These are phyloP conservation scores for Rhynchosporium agropyri DNA, from an alignment of 2,329 filamentous ascomycete species.

Conservation along the genomic window DNA sequence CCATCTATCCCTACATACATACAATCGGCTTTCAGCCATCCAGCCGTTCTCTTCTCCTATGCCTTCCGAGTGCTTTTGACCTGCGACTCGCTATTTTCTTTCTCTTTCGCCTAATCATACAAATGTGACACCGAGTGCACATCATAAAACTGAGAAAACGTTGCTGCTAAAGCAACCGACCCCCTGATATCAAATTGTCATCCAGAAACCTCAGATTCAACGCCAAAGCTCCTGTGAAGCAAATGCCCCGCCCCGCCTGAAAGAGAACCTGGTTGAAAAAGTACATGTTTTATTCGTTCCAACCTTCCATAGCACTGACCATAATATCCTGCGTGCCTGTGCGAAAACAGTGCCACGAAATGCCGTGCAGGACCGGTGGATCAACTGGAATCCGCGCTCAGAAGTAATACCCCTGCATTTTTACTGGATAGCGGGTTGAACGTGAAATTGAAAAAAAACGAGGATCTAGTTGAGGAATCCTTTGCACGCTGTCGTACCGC, in stretches of 20 bases:
- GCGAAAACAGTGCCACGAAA: conserved; percentile 28
- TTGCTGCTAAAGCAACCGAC: conserved; percentile 31
- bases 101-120: conserved; percentile 1
- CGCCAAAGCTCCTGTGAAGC: conserved; percentile 2
- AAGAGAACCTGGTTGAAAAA: conserved; percentile 41
- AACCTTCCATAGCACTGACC: conserved; percentile 16
- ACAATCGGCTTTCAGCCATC: neutral
- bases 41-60: neutral
- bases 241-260: conserved; percentile 27
- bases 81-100: neutral
- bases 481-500: conserved; percentile 94
- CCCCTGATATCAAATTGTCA: neutral
- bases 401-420: conserved; percentile 15
- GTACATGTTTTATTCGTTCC: conserved; percentile 35
- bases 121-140: conserved; percentile 2
- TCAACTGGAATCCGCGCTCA: conserved; percentile 25
- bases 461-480: conserved; percentile 87
- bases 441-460: conserved; percentile 14
- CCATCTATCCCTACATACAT: neutral
- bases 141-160: neutral
- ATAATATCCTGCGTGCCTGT: conserved; percentile 30
- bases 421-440: conserved; percentile 3
- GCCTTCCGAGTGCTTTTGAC: too few species aligned
- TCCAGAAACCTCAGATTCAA: neutral
- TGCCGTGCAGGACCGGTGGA: conserved; percentile 1